These are phyloP conservation scores for Leccinum incarnatum DNA, from an alignment of 768 basidiomycete genomes.

Conservation along the genomic window DNA sequence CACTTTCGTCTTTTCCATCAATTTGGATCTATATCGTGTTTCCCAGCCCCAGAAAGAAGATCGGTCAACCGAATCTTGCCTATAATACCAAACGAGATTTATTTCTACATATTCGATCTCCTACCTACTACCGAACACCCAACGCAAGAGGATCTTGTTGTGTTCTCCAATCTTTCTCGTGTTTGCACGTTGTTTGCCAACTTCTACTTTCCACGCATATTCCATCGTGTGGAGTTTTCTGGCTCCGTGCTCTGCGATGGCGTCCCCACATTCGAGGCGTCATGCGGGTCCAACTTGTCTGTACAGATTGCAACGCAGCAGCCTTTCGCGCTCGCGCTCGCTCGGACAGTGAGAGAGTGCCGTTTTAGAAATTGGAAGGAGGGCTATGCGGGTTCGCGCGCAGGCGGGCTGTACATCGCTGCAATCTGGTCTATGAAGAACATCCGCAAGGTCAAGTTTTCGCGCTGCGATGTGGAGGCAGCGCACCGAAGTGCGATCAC, in stretches of 20 bases:
- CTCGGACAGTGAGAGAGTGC: neutral
- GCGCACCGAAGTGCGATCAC: constrained; percentile 17
- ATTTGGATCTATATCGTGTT: neutral
- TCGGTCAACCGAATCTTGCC: constrained; percentile 11
- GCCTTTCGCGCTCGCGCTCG: neutral
- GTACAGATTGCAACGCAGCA: neutral
- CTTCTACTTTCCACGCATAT: constrained; percentile 39
- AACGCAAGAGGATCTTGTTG: constrained; percentile 7
- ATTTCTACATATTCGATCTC: constrained; percentile 29
- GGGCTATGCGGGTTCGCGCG: neutral
- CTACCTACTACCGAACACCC: constrained; percentile 16
- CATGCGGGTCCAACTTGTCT: neutral
- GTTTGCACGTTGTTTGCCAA: constrained; percentile 46
- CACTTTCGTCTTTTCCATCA: no score
- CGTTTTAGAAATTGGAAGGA: constrained; percentile 5
- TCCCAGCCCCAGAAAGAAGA: constrained; percentile 22
- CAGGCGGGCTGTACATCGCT: neutral
- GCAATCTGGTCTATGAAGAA: constrained; percentile 16
- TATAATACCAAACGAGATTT: constrained; percentile 45
- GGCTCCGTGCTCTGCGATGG: constrained; percentile 11
- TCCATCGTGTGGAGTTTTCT: constrained; percentile 29
- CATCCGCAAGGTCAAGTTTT: constrained; percentile 15
- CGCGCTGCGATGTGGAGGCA: constrained; percentile 3
- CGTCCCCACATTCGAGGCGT: neutral
- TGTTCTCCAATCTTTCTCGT: constrained; percentile 31